Conservation (phyloP, 441 rosid genomes). For the Populus hybrid region DNA sequence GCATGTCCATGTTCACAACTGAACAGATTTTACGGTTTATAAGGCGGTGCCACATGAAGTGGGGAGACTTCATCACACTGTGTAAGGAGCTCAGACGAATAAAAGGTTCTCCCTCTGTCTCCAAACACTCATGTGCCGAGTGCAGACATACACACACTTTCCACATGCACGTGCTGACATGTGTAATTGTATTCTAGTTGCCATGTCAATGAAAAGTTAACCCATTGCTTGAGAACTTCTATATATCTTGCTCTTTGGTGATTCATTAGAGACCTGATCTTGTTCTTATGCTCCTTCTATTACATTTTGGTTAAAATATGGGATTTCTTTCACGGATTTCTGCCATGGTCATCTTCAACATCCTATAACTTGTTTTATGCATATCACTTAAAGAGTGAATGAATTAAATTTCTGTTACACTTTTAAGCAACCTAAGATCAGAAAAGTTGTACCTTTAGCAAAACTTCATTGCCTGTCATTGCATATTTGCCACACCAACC, state of each 20-base stretch:
- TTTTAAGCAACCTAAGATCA: not conserved
- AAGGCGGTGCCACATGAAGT: slow-evolving; percentile 99
- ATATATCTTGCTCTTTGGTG: not conserved
- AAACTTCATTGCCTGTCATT: not conserved
- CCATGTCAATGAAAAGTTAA: not conserved
- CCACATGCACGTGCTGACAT: not conserved
- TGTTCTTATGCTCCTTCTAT: not conserved
- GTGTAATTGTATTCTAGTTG: not conserved
- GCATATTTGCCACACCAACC: not conserved
- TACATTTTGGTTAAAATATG: not conserved
- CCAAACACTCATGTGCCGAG: not conserved
- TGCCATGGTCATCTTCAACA: not conserved
- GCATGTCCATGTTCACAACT: slow-evolving; percentile 99
- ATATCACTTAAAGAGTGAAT: not conserved
- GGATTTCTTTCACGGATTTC: not conserved
- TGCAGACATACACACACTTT: not conserved
- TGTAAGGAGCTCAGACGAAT: slow-evolving; percentile 98
- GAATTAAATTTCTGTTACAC: not conserved
- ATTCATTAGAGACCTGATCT: not conserved
- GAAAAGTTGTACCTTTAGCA: not conserved
- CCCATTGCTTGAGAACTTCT: not conserved
- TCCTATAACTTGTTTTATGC: not conserved
- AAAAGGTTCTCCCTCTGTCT: slow-evolving; percentile 52
- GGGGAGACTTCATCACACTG: slow-evolving; percentile 99
- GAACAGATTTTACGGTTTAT: slow-evolving; percentile 98